Evolutionary conservation across 257 asterid genomes (phyloP).

Genomic region (Capsicum chinense): DNA sequence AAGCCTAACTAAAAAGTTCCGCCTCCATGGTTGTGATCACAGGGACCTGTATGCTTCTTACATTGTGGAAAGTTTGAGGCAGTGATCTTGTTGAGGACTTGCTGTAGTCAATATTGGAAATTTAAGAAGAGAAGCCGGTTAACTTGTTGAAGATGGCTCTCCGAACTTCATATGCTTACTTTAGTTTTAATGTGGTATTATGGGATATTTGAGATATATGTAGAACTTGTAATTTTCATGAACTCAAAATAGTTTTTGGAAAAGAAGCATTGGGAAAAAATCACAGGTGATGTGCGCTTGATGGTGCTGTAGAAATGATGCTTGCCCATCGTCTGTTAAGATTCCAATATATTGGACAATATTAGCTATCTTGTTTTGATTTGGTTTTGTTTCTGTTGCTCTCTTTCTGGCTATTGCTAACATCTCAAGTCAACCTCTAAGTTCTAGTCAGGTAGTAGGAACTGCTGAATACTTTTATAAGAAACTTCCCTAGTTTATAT

Average conservation of each 20-base stretch:
- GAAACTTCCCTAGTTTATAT: not conserved
- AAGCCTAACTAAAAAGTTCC: not conserved
- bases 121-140: not conserved
- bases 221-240: not conserved
- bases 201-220: not conserved
- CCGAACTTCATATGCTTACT: not conserved
- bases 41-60: conserved; percentile 89
- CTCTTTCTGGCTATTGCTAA: too few relatives aligned
- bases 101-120: not conserved
- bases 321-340: not conserved
- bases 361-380: conserved; percentile 12
- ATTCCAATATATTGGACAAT: not conserved
- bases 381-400: not conserved
- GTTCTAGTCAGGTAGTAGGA: too few relatives aligned
- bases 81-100: conserved; percentile 41
- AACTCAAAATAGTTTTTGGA: not conserved
- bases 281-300: not conserved
- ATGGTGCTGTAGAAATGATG: not conserved
- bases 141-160: not conserved
- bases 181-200: not conserved
- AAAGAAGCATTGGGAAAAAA: not conserved
- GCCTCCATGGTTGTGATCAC: conserved; percentile 33
- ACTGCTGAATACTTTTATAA: too few relatives aligned
- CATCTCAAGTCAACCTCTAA: too few relatives aligned
- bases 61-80: conserved; percentile 81